Percentiles rank a stretch among this genome's conserved stretches.
Conservation (phyloP, 257 asterid species). For the Handroanthus guayacan region DNA sequence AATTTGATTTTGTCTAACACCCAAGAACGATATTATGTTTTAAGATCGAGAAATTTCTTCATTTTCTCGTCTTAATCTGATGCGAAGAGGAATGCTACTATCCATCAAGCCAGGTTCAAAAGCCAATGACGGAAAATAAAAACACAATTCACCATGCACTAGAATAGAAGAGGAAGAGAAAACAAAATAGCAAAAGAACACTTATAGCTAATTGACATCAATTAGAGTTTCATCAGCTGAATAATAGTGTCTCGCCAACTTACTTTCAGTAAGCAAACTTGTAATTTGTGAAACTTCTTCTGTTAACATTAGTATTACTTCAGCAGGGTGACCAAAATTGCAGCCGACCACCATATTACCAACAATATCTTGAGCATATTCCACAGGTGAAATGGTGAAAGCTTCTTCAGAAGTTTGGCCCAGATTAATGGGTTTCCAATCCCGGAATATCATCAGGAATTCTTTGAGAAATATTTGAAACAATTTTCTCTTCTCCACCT, state of each 20-base stretch:
- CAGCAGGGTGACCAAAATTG: conserved; percentile 89
- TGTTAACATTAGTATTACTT: conserved; percentile 59
- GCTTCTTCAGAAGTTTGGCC: conserved; percentile 58
- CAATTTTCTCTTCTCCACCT: conserved; percentile 82
- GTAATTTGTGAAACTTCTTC: conserved; percentile 70
- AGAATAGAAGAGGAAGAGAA: conserved; percentile 22
- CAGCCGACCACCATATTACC: conserved; percentile 82
- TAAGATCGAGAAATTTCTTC: conserved; percentile 24
- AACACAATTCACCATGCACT: conserved; percentile 2
- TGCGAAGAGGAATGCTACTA: conserved; percentile 13
- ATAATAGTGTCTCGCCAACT: conserved; percentile 50
- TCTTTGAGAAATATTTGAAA: conserved; percentile 82
- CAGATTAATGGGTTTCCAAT: conserved; percentile 78
- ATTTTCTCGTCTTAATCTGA: conserved; percentile 12
- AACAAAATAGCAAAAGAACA: conserved; percentile 16
- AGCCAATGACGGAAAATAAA: conserved; percentile 17
- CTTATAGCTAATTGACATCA: conserved; percentile 31
- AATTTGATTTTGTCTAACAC: not conserved
- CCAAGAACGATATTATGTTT: conserved; percentile 1
- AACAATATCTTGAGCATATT: conserved; percentile 46
- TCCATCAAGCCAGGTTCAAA: conserved; percentile 28
- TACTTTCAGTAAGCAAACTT: conserved; percentile 68
- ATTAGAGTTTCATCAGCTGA: conserved; percentile 33
- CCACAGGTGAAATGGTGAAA: conserved; percentile 40
- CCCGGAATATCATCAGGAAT: conserved; percentile 64